Evolutionary conservation across 1,139 yeast species (phyloP).

Genomic region (Spencermartinsiella ligniputridi): DNA sequence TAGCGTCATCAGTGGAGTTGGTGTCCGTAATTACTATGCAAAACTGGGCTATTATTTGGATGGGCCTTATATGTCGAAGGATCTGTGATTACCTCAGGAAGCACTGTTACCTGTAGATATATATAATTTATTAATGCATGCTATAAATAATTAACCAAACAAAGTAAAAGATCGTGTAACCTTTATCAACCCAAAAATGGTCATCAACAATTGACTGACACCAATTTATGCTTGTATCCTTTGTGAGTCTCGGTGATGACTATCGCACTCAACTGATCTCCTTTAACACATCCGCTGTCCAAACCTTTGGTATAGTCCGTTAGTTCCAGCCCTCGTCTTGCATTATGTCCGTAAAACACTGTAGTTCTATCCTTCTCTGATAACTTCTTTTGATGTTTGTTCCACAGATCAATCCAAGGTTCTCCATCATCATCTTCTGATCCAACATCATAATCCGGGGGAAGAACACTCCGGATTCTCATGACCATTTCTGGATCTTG

Average conservation of each 20-base stretch:
- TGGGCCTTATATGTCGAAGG: constrained; percentile 94
- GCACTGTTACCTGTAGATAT: no score
- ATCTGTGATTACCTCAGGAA: no score
- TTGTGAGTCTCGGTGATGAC: constrained; percentile 37
- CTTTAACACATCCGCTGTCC: constrained; percentile 79
- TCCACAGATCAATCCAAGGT: constrained; percentile 65
- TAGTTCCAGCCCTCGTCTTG: constrained; percentile 66
- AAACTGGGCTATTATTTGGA: constrained; percentile 87
- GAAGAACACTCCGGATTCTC: constrained; percentile 57
- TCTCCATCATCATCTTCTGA: constrained; percentile 47
- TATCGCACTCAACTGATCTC: constrained; percentile 64
- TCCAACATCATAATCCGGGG: constrained; percentile 53
- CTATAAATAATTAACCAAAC: no score
- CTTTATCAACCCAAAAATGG: no score
- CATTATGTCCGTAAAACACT: constrained; percentile 91
- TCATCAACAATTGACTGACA: constrained; percentile 33
- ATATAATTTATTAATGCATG: no score
- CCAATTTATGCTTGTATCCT: constrained; percentile 31
- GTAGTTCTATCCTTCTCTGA: constrained; percentile 38
- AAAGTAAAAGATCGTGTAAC: no score
- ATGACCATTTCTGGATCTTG: constrained; percentile 60
- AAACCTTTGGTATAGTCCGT: constrained; percentile 69
- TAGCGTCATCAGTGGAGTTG: constrained; percentile 95
- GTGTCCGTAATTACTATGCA: constrained; percentile 93
- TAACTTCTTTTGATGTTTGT: constrained; percentile 43